phyloP scores from a whole-genome alignment of 108 stramenopile genomes.

The Nitzschia putrida region DNA sequence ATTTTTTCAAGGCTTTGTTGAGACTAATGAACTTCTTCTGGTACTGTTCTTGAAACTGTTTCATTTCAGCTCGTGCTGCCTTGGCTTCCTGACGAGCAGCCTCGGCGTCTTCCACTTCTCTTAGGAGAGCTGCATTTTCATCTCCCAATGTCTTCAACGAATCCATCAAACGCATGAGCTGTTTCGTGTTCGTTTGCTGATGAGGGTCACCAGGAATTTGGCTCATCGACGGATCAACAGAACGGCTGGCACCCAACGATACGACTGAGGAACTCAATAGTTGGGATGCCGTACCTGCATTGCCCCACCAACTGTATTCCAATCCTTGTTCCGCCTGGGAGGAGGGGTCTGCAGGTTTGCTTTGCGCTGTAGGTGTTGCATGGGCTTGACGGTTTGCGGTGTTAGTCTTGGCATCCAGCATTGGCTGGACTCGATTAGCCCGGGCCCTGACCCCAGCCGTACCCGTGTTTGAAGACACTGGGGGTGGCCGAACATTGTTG shows the following conservation, averaged over 20 bases:
- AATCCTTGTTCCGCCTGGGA: constrained; percentile 41
- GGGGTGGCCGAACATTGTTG: constrained; percentile 29
- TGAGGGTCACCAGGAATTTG: constrained; percentile 20
- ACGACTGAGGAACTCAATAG: constrained; percentile 59
- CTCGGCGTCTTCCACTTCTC: constrained; percentile 80
- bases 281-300: constrained; percentile 55
- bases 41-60: constrained; percentile 72
- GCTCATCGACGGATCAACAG: constrained; percentile 12
- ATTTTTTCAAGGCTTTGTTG: constrained; percentile 72
- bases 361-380: constrained; percentile 28
- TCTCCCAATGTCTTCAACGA: constrained; percentile 80
- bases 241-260: constrained; percentile 34
- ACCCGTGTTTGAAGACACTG: constrained; percentile 9
- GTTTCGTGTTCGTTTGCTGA: constrained; percentile 59
- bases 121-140: constrained; percentile 79
- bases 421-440: constrained; percentile 78
- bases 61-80: constrained; percentile 74
- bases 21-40: constrained; percentile 58
- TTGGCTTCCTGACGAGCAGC: constrained; percentile 73
- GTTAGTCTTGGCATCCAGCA: constrained; percentile 42
- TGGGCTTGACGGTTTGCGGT: constrained; percentile 19
- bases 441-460: constrained; percentile 58
- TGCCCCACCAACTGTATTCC: constrained; percentile 88
- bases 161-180: constrained; percentile 86
- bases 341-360: constrained; percentile 6